phyloP scores from a whole-genome alignment of 192 early-diverging fungal genomes.

The Podila epigama region DNA sequence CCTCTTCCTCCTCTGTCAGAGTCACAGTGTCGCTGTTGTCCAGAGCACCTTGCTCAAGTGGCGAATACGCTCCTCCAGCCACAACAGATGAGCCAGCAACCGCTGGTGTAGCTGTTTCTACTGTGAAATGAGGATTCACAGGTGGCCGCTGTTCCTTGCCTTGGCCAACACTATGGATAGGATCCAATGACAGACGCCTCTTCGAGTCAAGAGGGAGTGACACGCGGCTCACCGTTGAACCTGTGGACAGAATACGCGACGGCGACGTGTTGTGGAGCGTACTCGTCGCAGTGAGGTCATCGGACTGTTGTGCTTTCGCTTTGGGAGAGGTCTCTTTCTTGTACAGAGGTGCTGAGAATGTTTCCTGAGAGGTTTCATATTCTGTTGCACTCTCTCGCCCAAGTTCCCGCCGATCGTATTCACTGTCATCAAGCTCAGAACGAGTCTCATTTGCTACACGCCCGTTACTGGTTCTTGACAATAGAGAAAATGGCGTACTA shows the following conservation, averaged over 20 bases:
- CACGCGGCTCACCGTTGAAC: background rate
- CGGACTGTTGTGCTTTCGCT: background rate
- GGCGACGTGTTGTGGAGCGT: background rate
- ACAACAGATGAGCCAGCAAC: background rate
- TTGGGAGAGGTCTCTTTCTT: conserved; percentile 5
- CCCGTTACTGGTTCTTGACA: background rate
- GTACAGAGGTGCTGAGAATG: conserved; percentile 17
- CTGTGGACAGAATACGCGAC: background rate
- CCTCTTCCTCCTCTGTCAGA: conserved; percentile 38
- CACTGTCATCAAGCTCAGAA: conserved; percentile 27
- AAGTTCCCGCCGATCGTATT: conserved; percentile 21
- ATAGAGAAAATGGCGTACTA: too few relatives aligned
- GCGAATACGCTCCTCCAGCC: background rate
- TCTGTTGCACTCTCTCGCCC: conserved; percentile 36
- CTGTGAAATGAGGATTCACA: background rate
- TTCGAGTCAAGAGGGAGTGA: background rate
- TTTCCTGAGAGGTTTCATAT: conserved; percentile 40
- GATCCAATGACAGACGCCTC: background rate
- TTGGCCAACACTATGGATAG: background rate
- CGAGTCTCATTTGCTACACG: background rate
- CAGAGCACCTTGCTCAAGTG: background rate
- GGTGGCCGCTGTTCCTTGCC: background rate
- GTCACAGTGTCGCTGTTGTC: conserved; percentile 5
- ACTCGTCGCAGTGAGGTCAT: background rate
- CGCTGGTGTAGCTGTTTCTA: background rate